A percentile compares a stretch with the other conserved stretches of the same genome.
Conservation (phyloP, 306 rosid species). For the Quercus aquifolioides region DNA sequence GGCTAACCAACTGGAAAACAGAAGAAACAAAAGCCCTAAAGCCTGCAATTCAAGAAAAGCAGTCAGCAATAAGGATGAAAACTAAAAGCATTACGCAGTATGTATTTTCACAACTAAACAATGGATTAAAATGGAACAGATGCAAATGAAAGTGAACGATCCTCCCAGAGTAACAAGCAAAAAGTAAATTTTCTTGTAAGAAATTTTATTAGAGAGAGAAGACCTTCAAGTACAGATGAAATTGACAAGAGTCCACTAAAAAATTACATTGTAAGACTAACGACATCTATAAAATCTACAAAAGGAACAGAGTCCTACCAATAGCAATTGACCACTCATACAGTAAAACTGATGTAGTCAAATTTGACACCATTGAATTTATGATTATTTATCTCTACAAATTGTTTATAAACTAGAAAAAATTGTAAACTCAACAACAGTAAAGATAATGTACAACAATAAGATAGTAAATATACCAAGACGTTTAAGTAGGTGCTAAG, state of each 20-base stretch:
- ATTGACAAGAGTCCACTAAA: background rate
- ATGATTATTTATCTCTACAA: background rate
- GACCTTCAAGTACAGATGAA: background rate
- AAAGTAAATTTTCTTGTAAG: background rate
- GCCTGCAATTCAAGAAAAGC: slow-evolving; percentile 60
- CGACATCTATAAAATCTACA: background rate
- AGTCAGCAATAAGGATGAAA: background rate
- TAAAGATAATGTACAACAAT: slow-evolving; percentile 14
- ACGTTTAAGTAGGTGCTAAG: slow-evolving; percentile 79
- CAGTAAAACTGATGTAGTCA: background rate
- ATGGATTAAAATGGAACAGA: background rate
- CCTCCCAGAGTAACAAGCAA: background rate
- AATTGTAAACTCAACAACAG: slow-evolving; percentile 12
- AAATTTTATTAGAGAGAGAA: background rate
- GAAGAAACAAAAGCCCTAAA: slow-evolving; percentile 78
- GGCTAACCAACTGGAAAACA: slow-evolving; percentile 91
- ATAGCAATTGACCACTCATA: background rate
- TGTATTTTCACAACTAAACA: background rate
- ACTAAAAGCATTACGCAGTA: too few relatives aligned
- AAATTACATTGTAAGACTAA: background rate
- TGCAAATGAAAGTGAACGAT: background rate
- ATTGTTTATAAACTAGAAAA: background rate
- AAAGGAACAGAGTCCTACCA: background rate
- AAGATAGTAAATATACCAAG: slow-evolving; percentile 63
- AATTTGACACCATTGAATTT: background rate